Conservation (phyloP, 768 basidiomycete genomes). For the Amanita thiersii region DNA sequence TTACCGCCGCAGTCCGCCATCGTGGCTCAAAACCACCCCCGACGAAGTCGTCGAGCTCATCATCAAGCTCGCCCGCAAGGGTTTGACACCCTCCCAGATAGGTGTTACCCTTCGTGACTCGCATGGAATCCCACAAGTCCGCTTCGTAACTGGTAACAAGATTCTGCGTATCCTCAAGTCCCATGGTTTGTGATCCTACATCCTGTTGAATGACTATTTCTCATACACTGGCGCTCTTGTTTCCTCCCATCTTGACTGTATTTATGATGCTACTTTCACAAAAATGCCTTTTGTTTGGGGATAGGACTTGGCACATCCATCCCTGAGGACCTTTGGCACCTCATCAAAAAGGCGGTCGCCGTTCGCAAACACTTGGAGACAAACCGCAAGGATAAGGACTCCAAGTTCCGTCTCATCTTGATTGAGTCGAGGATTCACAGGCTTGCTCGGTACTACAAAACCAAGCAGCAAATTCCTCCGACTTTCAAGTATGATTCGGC, state of each 20-base stretch:
- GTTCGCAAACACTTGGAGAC: constrained; percentile 98
- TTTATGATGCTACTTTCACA: constrained; percentile 14
- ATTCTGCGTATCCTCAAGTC: constrained; percentile 97
- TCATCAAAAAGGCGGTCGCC: constrained; percentile 99
- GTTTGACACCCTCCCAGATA: constrained; percentile 95
- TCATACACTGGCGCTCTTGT: constrained; percentile 19
- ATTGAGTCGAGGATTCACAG: constrained; percentile 99
- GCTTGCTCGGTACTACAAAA: constrained; percentile 98
- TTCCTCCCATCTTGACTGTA: constrained; percentile 11
- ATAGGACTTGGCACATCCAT: constrained; percentile 94
- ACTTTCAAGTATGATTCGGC: constrained; percentile 98
- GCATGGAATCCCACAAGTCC: constrained; percentile 97
- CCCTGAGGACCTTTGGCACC: constrained; percentile 99
- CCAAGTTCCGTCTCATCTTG: constrained; percentile 89
- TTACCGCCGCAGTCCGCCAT: constrained; percentile 89
- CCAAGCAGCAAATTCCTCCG: constrained; percentile 94
- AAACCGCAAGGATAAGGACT: constrained; percentile 99
- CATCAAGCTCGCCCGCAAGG: constrained; percentile 95
- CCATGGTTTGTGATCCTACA: constrained; percentile 52
- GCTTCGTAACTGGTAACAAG: constrained; percentile 98
- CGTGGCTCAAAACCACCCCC: constrained; percentile 94
- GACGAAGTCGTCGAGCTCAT: constrained; percentile 96
- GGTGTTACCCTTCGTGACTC: constrained; percentile 97
- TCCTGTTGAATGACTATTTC: constrained; percentile 8
- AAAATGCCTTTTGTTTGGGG: constrained; percentile 44